phyloP scores from a whole-genome alignment of 2,329 filamentous ascomycete species.

The Fusarium tuaranense region DNA sequence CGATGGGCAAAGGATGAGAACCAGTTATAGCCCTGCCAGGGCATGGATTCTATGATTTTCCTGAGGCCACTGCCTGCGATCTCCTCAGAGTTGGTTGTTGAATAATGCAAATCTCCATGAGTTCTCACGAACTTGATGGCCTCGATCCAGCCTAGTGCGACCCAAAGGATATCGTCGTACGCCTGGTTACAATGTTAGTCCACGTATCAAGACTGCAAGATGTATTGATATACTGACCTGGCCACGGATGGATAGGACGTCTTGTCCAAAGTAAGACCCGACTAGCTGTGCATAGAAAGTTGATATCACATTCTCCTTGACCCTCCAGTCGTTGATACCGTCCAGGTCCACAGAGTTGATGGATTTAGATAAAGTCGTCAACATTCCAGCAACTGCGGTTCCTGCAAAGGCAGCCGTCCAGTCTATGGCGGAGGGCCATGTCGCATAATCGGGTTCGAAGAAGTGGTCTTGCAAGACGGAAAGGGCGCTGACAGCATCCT shows the following conservation, averaged over 20 bases:
- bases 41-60: constrained; percentile 53
- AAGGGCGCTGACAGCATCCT: constrained; percentile 72
- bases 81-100: constrained; percentile 22
- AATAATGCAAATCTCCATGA: constrained; percentile 75
- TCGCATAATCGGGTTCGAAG: constrained; percentile 81
- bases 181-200: constrained; percentile 63
- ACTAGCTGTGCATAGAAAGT: constrained; percentile 82
- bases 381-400: constrained; percentile 80
- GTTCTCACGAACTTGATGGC: constrained; percentile 78
- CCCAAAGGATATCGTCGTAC: constrained; percentile 96
- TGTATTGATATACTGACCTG: constrained; percentile 49
- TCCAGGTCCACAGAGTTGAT: constrained; percentile 54
- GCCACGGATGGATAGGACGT: constrained; percentile 78
- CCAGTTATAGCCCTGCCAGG: constrained; percentile 85
- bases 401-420: constrained; percentile 91
- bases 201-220: too few species aligned
- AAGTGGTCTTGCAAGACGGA: constrained; percentile 81
- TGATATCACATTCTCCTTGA: constrained; percentile 83
- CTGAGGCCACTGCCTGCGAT: constrained; percentile 38
- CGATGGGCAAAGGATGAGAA: constrained; percentile 83
- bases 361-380: constrained; percentile 76
- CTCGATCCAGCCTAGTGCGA: constrained; percentile 92
- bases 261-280: constrained; percentile 88
- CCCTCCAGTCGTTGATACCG: constrained; percentile 56
- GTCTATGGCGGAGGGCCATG: constrained; percentile 88